Evolutionary conservation across 148 eudicot genomes (phyloP), one percentile per base, ranked within the genome.

Genomic region (Polygonum aviculare): DNA sequence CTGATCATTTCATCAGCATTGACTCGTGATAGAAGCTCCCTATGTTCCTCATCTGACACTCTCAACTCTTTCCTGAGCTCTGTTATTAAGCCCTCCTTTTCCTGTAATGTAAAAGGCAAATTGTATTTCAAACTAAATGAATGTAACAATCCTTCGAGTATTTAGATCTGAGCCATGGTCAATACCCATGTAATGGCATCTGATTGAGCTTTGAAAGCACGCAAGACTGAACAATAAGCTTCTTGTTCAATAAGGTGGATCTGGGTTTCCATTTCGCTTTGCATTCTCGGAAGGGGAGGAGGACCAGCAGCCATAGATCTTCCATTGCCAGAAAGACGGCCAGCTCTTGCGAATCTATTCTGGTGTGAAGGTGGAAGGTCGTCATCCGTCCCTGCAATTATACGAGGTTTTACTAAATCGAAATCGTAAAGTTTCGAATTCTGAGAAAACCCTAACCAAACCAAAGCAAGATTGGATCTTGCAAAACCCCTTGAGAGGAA

Each of bases 151-250:
- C 74, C 59, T 40, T 51, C 12, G 45, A 69, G 62, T 69, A 12
- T 0, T 12, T 16, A 38, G 19, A 36, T 31, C 72, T 16, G 44
- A 67, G 72, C 44, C 72, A 35, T 67, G 72, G 21, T 67, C 72
- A 38, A 67, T 93, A 93, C 98, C 98, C 96, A 91, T 80, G 94
- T 76, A 85, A 93, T 84, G 77, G 96, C 96, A 80, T 91, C 94
- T 12, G 94, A 90, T 81, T 91, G 98, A 72, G 96, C 96, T 85
- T 91, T 89, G 76, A 93, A 93, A 60, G 98, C 96, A 59, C 94
- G 83, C 52, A 93, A 82, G 73, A 93, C 91, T 49, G 93, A 86
- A 80, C 83, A 82, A 81, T 93, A 93, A 41, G 98, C 98, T 79
- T 93, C 98, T 81, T 91, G 92, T 79, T 93, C 98, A 82, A 88